These are phyloP conservation scores for Sonneratia caseolaris DNA, from an alignment of 345 rosid species.

Conservation along the genomic window DNA sequence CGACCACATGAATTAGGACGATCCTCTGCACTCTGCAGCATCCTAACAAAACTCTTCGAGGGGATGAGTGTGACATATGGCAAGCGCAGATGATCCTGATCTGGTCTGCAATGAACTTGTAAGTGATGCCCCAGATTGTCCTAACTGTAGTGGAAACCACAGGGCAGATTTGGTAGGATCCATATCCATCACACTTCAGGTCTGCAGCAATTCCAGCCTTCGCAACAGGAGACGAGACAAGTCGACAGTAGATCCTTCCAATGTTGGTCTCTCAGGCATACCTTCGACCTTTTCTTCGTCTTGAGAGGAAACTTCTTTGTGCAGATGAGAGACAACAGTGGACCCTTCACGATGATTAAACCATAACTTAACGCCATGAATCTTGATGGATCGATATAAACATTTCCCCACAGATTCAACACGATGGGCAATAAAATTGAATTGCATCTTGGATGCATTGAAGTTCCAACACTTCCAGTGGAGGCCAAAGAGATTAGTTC, in stretches of 20 bases:
- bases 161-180: slow-evolving; percentile 72
- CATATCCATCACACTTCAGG: slow-evolving; percentile 83
- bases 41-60: slow-evolving; percentile 71
- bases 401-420: neutral
- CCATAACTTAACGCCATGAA: neutral
- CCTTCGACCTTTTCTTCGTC: slow-evolving; percentile 44
- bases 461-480: neutral
- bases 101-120: slow-evolving; percentile 58
- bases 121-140: slow-evolving; percentile 90
- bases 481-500: neutral
- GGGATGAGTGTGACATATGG: slow-evolving; percentile 81
- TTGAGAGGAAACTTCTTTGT: slow-evolving; percentile 22
- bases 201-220: slow-evolving; percentile 83
- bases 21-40: slow-evolving; percentile 66
- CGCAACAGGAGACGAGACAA: slow-evolving; percentile 38
- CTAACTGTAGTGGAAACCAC: slow-evolving; percentile 90
- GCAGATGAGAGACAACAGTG: neutral
- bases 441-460: neutral
- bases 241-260: slow-evolving; percentile 47
- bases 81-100: slow-evolving; percentile 91
- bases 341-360: neutral
- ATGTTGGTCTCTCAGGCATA: slow-evolving; percentile 35
- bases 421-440: neutral
- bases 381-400: neutral
- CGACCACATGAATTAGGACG: slow-evolving; percentile 36